phyloP scores from a whole-genome alignment of 2,329 filamentous ascomycete species.

The Beauveria sp. region DNA sequence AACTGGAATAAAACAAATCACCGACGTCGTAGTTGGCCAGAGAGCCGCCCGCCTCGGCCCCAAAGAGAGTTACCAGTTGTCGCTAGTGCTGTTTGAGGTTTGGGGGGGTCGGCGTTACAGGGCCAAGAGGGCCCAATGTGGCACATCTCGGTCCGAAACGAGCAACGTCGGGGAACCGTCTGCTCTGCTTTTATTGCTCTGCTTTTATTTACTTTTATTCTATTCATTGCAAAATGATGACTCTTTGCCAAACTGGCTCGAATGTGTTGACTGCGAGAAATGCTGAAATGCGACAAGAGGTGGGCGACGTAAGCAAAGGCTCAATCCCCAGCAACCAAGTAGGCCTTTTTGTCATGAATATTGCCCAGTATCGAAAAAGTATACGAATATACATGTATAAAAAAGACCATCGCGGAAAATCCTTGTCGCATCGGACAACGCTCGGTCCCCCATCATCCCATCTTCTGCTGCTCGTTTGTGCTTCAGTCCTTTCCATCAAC shows the following conservation, averaged over 20 bases:
- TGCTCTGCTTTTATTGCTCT: not conserved
- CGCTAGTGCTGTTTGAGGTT: slow-evolving; percentile 8
- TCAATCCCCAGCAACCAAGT: too few relatives aligned
- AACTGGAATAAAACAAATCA: not conserved
- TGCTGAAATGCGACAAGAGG: too few relatives aligned
- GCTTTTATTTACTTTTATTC: too few relatives aligned
- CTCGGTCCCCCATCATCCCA: not conserved
- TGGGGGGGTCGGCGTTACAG: not conserved
- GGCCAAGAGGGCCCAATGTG: not conserved
- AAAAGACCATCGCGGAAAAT: too few relatives aligned
- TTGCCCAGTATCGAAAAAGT: too few relatives aligned
- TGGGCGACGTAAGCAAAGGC: too few relatives aligned
- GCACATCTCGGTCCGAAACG: slow-evolving; percentile 4
- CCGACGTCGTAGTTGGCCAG: not conserved
- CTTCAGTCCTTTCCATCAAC: not conserved
- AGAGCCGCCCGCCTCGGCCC: not conserved
- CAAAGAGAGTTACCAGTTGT: not conserved
- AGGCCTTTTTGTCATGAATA: too few relatives aligned
- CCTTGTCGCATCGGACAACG: not conserved
- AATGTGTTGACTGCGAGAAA: too few relatives aligned
- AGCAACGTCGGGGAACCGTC: not conserved
- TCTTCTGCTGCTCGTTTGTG: slow-evolving; percentile 2
- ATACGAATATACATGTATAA: too few relatives aligned
- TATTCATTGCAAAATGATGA: too few relatives aligned
- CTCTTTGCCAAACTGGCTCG: too few relatives aligned